phyloP scores from a whole-genome alignment of 208 protist species.

The Trypanosoma lewisi region DNA sequence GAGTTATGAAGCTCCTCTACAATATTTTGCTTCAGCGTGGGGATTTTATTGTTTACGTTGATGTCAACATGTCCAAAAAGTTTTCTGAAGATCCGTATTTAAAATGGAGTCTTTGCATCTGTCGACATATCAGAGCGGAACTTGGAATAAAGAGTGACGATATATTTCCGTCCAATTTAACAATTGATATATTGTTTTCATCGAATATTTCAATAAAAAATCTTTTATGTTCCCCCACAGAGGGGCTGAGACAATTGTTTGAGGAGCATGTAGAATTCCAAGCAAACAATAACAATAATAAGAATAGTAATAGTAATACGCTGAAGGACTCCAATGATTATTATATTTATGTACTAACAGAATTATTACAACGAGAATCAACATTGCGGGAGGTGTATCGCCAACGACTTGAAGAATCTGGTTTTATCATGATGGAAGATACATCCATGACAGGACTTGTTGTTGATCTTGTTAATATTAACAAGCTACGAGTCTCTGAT shows the following conservation, averaged over 20 bases:
- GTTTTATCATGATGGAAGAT: constrained; percentile 78
- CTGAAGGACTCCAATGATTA: constrained; percentile 59
- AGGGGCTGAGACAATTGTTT: constrained; percentile 47
- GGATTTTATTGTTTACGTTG: constrained; percentile 81
- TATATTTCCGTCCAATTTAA: constrained; percentile 37
- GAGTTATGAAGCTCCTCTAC: constrained; percentile 52
- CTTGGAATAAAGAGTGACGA: constrained; percentile 32
- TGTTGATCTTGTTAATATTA: constrained; percentile 74
- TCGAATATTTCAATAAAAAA: constrained; percentile 77
- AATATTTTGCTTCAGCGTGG: constrained; percentile 72
- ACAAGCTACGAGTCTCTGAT: constrained; percentile 38
- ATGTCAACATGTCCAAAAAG: constrained; percentile 40
- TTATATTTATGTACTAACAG: constrained; percentile 73
- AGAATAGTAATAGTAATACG: too few relatives aligned
- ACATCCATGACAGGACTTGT: constrained; percentile 57
- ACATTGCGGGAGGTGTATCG: constrained; percentile 57
- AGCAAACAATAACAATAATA: not conserved
- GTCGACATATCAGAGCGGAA: constrained; percentile 44
- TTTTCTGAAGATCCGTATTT: constrained; percentile 66
- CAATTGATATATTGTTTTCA: constrained; percentile 77
- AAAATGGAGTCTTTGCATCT: constrained; percentile 65
- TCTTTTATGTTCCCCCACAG: constrained; percentile 65
- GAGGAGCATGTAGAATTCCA: constrained; percentile 19
- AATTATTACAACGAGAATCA: constrained; percentile 50
- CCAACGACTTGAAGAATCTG: constrained; percentile 49